Evolutionary conservation across 73 alveolate genomes (phyloP).

Genomic region (Paramecium sonneborni): DNA sequence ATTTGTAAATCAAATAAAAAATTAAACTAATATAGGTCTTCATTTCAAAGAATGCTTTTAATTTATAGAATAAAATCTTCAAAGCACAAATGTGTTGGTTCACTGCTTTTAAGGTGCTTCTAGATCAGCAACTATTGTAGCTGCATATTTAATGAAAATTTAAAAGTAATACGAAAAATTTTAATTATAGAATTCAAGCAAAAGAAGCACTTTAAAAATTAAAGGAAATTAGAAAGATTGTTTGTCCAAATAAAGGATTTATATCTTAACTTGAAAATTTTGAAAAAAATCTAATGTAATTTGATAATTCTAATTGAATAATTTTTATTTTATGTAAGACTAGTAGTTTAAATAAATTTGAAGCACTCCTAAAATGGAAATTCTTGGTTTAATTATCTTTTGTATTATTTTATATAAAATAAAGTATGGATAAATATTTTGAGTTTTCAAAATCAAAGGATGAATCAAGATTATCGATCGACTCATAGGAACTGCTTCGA

Average conservation of each 20-base stretch:
- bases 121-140: constrained; percentile 54
- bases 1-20: background rate
- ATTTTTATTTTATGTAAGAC: background rate
- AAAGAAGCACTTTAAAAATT: background rate
- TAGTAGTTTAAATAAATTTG: background rate
- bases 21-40: background rate
- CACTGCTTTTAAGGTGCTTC: constrained; percentile 48
- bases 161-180: background rate
- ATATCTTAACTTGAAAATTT: background rate
- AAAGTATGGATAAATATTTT: background rate
- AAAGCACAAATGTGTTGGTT: constrained; percentile 41
- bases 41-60: constrained; percentile 26
- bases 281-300: background rate
- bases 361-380: background rate
- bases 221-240: background rate
- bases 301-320: background rate
- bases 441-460: background rate
- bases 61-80: background rate
- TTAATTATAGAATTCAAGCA: background rate
- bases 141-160: constrained; percentile 25
- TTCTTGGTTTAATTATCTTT: background rate
- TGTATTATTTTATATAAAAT: background rate
- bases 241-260: constrained; percentile 27
- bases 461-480: constrained; percentile 10
- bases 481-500: background rate